Evolutionary conservation across 2,329 filamentous ascomycete species (phyloP), one percentile per base, ranked within the genome.

Genomic region (Chrysoporthe austroafricana): DNA sequence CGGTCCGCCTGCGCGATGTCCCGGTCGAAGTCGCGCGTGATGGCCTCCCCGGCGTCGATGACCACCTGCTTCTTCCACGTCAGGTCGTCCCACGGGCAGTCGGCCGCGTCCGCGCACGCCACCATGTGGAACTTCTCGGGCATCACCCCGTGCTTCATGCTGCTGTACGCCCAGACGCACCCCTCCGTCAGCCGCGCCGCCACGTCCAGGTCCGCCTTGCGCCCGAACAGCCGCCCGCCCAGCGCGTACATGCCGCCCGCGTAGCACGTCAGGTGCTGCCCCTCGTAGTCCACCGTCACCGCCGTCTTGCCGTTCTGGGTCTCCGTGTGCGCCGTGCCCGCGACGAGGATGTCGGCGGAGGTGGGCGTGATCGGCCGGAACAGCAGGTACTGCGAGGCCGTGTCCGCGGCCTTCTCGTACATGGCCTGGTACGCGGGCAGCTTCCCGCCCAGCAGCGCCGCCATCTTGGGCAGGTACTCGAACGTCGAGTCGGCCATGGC

Each of bases 321-420:
- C 13, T 72, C 66, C 6, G 76, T 72, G 58, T 75, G 73, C 7
- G 74, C 72, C 36, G 74, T 77, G 21, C 73, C 88, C 0, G 87
- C 81, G 3, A 90, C 76, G 8, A 91, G 80, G 21, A 91, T 84
- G 68, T 88, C 81, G 2, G 83, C 81, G 59, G 84, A 83, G 4
- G 79, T 77, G 0, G 84, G 84, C 1, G 84, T 83, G 81, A 90
- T 85, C 0, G 90, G 90, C 3, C 86, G 83, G 76, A 88, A 91
- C 63, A 91, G 82, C 2, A 91, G 79, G 69, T 90, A 77, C 59
- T 85, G 76, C 58, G 85, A 84, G 1, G 84, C 84, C 0, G 84
- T 79, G n/a, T 86, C 82, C 57, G 89, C 83, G 21, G 86, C 84
- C 18, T 76, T 78, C 66, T 84, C 79, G 75, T 91, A 76, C 82